A percentile compares a stretch with the other conserved stretches of the same genome.
Evolutionary conservation across 805 yeast species (phyloP).

Genomic region (Metschnikowia cerradonensis): DNA sequence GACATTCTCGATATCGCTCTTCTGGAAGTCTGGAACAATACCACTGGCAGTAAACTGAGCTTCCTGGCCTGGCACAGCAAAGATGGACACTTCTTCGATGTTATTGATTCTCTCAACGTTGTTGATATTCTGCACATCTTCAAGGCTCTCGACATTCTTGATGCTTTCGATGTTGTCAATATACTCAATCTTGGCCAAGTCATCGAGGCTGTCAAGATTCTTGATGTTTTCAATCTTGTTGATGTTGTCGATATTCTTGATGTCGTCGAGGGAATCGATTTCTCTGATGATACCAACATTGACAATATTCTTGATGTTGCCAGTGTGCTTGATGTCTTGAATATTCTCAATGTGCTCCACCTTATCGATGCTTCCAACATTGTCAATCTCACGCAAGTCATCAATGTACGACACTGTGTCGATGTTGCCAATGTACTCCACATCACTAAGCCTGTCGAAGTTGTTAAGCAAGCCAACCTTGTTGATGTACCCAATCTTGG

Average conservation of each 20-base stretch:
- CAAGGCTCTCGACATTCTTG: slow-evolving; percentile 2
- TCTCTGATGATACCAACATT: slow-evolving; percentile 1
- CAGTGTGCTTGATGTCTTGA: neutral
- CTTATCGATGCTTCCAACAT: slow-evolving; percentile 3
- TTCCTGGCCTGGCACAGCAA: neutral
- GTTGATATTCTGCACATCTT: neutral
- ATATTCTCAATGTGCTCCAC: slow-evolving; percentile 5
- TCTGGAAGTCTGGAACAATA: neutral
- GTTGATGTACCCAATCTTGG: slow-evolving; percentile 4
- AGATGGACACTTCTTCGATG: slow-evolving; percentile 1
- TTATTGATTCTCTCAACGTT: slow-evolving; percentile 3
- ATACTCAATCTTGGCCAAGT: slow-evolving; percentile 3
- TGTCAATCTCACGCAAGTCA: slow-evolving; percentile 3
- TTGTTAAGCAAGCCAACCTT: slow-evolving; percentile 2
- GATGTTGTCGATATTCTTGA: slow-evolving; percentile 2
- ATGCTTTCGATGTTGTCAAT: slow-evolving; percentile 3
- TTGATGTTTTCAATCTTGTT: slow-evolving; percentile 1
- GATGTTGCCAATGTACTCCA: neutral
- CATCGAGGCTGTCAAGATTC: slow-evolving; percentile 2
- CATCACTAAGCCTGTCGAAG: slow-evolving; percentile 1
- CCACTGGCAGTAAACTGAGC: neutral
- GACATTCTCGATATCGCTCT: neutral
- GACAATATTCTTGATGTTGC: slow-evolving; percentile 1
- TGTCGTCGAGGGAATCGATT: slow-evolving; percentile 2
- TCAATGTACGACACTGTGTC: slow-evolving; percentile 1